These are phyloP conservation scores for Clitocybe nebularis DNA, from an alignment of 1,284 basidiomycete genomes.

Conservation along the genomic window DNA sequence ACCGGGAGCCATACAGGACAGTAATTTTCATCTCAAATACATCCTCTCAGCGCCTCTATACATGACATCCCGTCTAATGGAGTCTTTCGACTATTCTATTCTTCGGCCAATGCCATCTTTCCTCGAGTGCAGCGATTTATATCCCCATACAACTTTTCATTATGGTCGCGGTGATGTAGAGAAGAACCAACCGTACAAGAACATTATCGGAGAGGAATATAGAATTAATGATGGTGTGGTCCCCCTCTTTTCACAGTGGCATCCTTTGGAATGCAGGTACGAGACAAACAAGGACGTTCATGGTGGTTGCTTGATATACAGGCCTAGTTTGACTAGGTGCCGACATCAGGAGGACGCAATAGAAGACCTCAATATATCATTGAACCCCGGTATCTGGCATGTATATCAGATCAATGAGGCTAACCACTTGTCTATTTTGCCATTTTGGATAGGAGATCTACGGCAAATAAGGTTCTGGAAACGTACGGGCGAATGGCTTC, in stretches of 20 bases:
- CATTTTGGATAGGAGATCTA: constrained; percentile 32
- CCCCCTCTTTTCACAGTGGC: constrained; percentile 51
- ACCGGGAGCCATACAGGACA: no score
- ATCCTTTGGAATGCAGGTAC: constrained; percentile 44
- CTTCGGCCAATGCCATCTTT: constrained; percentile 36
- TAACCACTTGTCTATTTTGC: constrained; percentile 39
- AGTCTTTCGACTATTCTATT: constrained; percentile 33
- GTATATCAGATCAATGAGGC: constrained; percentile 33
- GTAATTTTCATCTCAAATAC: no score
- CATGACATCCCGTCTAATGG: constrained; percentile 12
- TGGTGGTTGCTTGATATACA: constrained; percentile 6
- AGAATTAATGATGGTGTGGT: constrained; percentile 48
- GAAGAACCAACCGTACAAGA: background rate
- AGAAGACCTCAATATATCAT: constrained; percentile 3
- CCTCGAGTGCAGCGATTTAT: constrained; percentile 9
- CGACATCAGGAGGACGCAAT: constrained; percentile 14
- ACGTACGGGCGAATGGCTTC: constrained; percentile 28
- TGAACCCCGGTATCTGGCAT: constrained; percentile 39
- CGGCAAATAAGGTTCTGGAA: constrained; percentile 17
- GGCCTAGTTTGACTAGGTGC: constrained; percentile 10
- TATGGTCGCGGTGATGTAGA: background rate
- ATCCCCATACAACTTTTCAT: background rate
- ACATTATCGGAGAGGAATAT: constrained; percentile 21
- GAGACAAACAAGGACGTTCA: constrained; percentile 5
- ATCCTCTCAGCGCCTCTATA: no score